Conservation (phyloP, 306 rosid species). For the Morella rubra region DNA sequence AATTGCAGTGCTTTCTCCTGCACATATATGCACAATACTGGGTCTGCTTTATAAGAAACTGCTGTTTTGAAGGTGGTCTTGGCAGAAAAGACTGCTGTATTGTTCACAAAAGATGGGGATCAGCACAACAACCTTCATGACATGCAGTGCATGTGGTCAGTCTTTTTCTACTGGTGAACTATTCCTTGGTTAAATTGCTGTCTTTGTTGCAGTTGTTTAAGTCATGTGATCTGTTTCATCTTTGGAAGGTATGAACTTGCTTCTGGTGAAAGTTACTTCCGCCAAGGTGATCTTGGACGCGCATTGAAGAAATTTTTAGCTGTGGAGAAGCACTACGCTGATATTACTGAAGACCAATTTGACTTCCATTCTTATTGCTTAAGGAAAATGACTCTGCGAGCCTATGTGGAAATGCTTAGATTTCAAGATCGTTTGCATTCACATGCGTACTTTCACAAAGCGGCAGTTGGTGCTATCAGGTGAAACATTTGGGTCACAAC, state of each 20-base stretch:
- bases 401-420: conserved; percentile 94
- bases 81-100: conserved; percentile 95
- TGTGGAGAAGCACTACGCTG: conserved; percentile 97
- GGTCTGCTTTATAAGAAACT: conserved; percentile 11
- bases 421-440: conserved; percentile 97
- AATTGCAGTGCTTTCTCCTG: conserved; percentile 14
- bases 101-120: conserved; percentile 98
- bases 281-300: conserved; percentile 89
- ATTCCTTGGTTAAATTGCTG: conserved; percentile 12
- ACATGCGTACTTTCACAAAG: conserved; percentile 88
- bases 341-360: conserved; percentile 96
- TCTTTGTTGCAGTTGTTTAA: conserved; percentile 24
- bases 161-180: conserved; percentile 30
- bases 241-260: conserved; percentile 88
- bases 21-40: conserved; percentile 27
- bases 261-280: conserved; percentile 94
- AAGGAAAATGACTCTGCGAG: conserved; percentile 96
- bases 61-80: conserved; percentile 63
- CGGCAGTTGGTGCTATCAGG: conserved; percentile 98
- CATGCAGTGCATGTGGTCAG: conserved; percentile 99
- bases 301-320: conserved; percentile 86
- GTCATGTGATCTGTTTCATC: conserved; percentile 19
- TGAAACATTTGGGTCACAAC: conserved; percentile 29
- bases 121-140: conserved; percentile 98
- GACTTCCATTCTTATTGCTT: conserved; percentile 98